A percentile compares a stretch with the other conserved stretches of the same genome.
phyloP scores from a whole-genome alignment of 306 rosid genomes.

The Medicago lupulina region DNA sequence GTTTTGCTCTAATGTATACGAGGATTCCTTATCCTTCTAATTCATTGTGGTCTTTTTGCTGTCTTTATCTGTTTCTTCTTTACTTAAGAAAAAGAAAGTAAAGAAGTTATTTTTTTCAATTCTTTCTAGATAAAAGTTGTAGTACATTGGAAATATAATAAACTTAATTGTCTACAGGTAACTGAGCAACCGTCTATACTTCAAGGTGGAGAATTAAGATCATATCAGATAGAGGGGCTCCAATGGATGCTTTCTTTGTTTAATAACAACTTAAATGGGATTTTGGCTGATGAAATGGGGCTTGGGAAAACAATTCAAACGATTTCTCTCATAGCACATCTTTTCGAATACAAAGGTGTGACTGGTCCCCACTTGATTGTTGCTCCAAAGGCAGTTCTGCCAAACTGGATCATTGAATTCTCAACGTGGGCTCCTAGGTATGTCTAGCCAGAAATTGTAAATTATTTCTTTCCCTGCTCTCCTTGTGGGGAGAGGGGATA shows the following conservation, averaged over 20 bases:
- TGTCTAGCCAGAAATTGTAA: slow-evolving; percentile 28
- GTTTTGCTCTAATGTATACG: slow-evolving; percentile 12
- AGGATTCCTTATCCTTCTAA: slow-evolving; percentile 31
- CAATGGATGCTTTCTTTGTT: slow-evolving; percentile 99
- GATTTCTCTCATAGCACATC: slow-evolving; percentile 86
- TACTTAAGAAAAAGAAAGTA: not conserved
- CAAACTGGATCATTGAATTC: slow-evolving; percentile 93
- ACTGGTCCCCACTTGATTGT: slow-evolving; percentile 95
- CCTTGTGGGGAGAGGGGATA: slow-evolving; percentile 29
- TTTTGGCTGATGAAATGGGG: slow-evolving; percentile 99
- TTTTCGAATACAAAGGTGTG: slow-evolving; percentile 85
- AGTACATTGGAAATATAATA: slow-evolving; percentile 40
- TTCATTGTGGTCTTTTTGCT: slow-evolving; percentile 2
- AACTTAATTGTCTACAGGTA: slow-evolving; percentile 59
- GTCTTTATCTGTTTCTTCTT: slow-evolving; percentile 13
- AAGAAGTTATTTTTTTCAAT: slow-evolving; percentile 23
- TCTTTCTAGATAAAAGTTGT: slow-evolving; percentile 37
- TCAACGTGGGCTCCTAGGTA: slow-evolving; percentile 98
- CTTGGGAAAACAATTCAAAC: slow-evolving; percentile 99
- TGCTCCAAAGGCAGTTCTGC: slow-evolving; percentile 98
- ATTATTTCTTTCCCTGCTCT: slow-evolving; percentile 30
- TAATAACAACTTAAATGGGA: slow-evolving; percentile 95
- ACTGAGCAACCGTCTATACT: slow-evolving; percentile 94
- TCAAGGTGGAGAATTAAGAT: slow-evolving; percentile 95
- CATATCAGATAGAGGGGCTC: slow-evolving; percentile 95